These are phyloP conservation scores for Phytophthora ohioensis DNA, from an alignment of 352 stramenopile species.

Conservation along the genomic window DNA sequence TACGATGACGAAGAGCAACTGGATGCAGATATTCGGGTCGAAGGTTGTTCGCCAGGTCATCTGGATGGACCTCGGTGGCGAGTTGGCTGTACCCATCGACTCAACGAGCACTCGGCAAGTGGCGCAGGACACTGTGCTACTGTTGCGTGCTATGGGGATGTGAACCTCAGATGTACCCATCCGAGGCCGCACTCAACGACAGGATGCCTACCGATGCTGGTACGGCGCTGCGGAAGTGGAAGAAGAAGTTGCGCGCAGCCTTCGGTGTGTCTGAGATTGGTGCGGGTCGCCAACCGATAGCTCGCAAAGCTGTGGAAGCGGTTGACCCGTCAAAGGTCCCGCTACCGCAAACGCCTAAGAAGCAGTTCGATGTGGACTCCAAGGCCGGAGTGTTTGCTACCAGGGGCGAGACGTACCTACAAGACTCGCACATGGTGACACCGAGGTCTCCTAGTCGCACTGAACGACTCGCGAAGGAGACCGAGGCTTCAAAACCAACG, in stretches of 20 bases:
- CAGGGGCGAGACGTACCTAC: too few relatives aligned
- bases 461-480: too few relatives aligned
- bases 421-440: too few relatives aligned
- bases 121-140: neutral
- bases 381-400: too few relatives aligned
- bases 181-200: neutral
- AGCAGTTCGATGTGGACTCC: too few relatives aligned
- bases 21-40: neutral
- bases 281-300: neutral
- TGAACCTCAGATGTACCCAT: constrained; percentile 4
- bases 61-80: neutral
- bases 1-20: constrained; percentile 1
- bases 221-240: too few relatives aligned
- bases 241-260: neutral
- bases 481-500: too few relatives aligned
- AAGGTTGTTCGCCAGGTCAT: neutral
- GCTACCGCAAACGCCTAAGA: too few relatives aligned
- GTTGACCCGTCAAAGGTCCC: too few relatives aligned
- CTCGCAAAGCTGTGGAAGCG: neutral
- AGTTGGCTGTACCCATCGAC: neutral
- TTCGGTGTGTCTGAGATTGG: neutral
- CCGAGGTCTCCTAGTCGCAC: too few relatives aligned
- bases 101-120: constrained; percentile 1
- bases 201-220: neutral
- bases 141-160: constrained; percentile 6